Evolutionary conservation across 2,329 filamentous ascomycete genomes (phyloP).

Genomic region (Aspergillus candidus): DNA sequence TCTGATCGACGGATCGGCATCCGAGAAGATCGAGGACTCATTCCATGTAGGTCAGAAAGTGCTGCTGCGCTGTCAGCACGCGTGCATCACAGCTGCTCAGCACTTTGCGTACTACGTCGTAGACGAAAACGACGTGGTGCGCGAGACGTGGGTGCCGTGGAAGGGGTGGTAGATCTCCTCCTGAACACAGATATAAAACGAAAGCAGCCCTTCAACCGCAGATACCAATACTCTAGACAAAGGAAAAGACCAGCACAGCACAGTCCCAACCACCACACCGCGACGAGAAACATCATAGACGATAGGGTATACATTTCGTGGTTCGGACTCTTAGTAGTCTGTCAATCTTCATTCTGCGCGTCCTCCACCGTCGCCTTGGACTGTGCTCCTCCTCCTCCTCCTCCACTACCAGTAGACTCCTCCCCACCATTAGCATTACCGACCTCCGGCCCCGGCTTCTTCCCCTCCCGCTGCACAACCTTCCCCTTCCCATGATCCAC

Average conservation of each 20-base stretch:
- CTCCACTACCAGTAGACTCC: background rate
- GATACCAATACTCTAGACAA: too few species aligned
- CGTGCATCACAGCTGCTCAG: slow-evolving; percentile 66
- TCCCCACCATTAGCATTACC: background rate
- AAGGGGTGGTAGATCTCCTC: slow-evolving; percentile 17
- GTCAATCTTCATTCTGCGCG: slow-evolving; percentile 2
- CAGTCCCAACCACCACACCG: too few species aligned
- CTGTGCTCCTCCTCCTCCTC: background rate
- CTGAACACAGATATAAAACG: slow-evolving; percentile 3
- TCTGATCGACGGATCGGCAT: slow-evolving; percentile 39
- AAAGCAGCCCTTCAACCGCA: background rate
- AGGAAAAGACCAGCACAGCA: too few species aligned
- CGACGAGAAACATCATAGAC: background rate
- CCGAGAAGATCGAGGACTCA: slow-evolving; percentile 33
- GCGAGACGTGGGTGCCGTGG: slow-evolving; percentile 24
- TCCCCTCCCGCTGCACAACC: slow-evolving; percentile 12
- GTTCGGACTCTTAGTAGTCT: background rate
- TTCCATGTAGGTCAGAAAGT: slow-evolving; percentile 61
- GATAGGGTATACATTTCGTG: slow-evolving; percentile 2
- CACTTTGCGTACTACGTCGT: slow-evolving; percentile 69
- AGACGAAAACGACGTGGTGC: slow-evolving; percentile 40
- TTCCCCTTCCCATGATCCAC: slow-evolving; percentile 17
- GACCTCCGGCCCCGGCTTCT: background rate
- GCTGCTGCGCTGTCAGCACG: slow-evolving; percentile 71
- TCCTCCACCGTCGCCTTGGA: slow-evolving; percentile 8